phyloP scores from a whole-genome alignment of 805 yeast species.

The Groenewaldozyma tartarivorans region DNA sequence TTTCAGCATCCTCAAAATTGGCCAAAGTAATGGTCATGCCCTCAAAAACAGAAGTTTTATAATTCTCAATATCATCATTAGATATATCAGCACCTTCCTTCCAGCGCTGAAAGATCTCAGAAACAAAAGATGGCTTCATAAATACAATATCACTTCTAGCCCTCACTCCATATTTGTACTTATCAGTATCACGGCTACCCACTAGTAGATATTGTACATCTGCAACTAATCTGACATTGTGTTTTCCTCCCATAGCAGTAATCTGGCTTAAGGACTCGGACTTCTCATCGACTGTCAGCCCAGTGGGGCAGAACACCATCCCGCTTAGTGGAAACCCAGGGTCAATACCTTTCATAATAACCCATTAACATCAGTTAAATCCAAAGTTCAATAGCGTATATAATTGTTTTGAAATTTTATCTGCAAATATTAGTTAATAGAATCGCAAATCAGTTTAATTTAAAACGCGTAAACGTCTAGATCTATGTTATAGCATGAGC shows the following conservation, averaged over 20 bases:
- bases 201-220: slow-evolving; percentile 45
- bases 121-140: slow-evolving; percentile 38
- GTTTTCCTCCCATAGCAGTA: slow-evolving; percentile 38
- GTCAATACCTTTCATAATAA: background rate
- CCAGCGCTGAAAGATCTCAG: slow-evolving; percentile 43
- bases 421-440: no score
- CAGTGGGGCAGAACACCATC: slow-evolving; percentile 16
- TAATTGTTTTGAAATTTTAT: no score
- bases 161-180: slow-evolving; percentile 41
- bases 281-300: slow-evolving; percentile 5
- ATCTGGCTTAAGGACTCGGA: slow-evolving; percentile 29
- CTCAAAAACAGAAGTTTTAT: slow-evolving; percentile 21
- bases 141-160: slow-evolving; percentile 44
- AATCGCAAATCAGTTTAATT: no score
- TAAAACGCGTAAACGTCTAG: no score
- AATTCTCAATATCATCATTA: slow-evolving; percentile 17
- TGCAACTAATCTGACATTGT: slow-evolving; percentile 38
- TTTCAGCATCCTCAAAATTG: slow-evolving; percentile 25
- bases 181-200: slow-evolving; percentile 42
- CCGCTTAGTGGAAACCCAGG: slow-evolving; percentile 8
- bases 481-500: no score
- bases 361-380: no score
- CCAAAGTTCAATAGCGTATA: no score
- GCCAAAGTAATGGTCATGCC: slow-evolving; percentile 31
- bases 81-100: slow-evolving; percentile 37